These are phyloP conservation scores for Clonostachys rhizophaga DNA, from an alignment of 2,329 filamentous ascomycete species.

Conservation along the genomic window DNA sequence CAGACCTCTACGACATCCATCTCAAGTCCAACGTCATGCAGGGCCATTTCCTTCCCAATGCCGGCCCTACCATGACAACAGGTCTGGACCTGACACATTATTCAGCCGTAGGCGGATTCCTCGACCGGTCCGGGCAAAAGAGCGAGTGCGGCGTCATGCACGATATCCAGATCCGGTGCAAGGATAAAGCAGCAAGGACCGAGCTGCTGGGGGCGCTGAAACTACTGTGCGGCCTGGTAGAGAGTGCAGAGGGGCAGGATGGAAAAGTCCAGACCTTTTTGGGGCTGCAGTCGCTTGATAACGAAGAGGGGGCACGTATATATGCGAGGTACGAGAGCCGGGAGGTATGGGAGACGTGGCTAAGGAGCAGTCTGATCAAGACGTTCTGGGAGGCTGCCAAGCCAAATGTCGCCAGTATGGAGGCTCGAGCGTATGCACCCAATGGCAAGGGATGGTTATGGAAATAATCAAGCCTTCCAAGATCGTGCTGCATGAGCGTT, in stretches of 20 bases:
- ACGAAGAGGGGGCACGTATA: slow-evolving; percentile 10
- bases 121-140: slow-evolving; percentile 9
- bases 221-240: slow-evolving; percentile 9
- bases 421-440: slow-evolving; percentile 8
- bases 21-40: slow-evolving; percentile 11
- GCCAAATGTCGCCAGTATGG: slow-evolving; percentile 8
- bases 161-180: slow-evolving; percentile 10
- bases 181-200: slow-evolving; percentile 3
- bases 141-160: slow-evolving; percentile 14
- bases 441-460: slow-evolving; percentile 16
- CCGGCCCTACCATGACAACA: slow-evolving; percentile 11
- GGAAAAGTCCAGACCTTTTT: slow-evolving; percentile 12
- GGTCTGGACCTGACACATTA: slow-evolving; percentile 14
- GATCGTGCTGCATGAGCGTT: too few relatives aligned
- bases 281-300: slow-evolving; percentile 11
- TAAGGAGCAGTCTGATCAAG: slow-evolving; percentile 6
- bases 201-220: slow-evolving; percentile 8
- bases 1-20: slow-evolving; percentile 13
- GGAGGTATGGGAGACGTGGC: slow-evolving; percentile 11
- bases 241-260: slow-evolving; percentile 5
- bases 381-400: slow-evolving; percentile 13
- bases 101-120: slow-evolving; percentile 11
- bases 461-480: slow-evolving; percentile 6
- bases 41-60: slow-evolving; percentile 9
- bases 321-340: slow-evolving; percentile 13